phyloP scores from a whole-genome alignment of 2,329 filamentous ascomycete species.

The Colletotrichum caudatum region DNA sequence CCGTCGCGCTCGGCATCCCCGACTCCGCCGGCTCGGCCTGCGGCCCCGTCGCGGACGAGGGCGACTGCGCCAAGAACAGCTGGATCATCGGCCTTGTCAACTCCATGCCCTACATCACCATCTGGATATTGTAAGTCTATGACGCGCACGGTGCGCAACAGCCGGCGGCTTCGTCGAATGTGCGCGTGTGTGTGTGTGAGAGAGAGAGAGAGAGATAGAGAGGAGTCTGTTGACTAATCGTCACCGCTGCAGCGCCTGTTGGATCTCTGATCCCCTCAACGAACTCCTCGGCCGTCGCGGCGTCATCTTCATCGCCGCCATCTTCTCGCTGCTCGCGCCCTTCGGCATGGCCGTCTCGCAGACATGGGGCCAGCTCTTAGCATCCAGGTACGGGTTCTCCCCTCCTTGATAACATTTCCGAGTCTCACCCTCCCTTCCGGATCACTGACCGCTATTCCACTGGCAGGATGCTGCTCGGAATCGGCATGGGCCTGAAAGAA shows the following conservation, averaged over 20 bases:
- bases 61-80: slow-evolving; percentile 58
- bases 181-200: no score
- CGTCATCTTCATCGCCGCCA: slow-evolving; percentile 71
- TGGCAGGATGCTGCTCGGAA: slow-evolving; percentile 61
- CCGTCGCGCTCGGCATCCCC: slow-evolving; percentile 57
- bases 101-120: slow-evolving; percentile 58
- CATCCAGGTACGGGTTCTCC: slow-evolving; percentile 57
- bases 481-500: slow-evolving; percentile 69
- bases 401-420: not conserved
- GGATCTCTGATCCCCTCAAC: slow-evolving; percentile 74
- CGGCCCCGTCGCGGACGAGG: slow-evolving; percentile 50
- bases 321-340: slow-evolving; percentile 71
- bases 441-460: not conserved
- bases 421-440: not conserved
- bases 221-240: not conserved
- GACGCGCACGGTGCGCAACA: not conserved
- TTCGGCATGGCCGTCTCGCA: slow-evolving; percentile 71
- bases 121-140: slow-evolving; percentile 55
- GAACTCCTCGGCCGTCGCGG: slow-evolving; percentile 69
- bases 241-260: slow-evolving; percentile 60
- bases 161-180: not conserved
- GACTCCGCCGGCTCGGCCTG: slow-evolving; percentile 48
- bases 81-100: slow-evolving; percentile 75
- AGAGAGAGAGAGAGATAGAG: not conserved
- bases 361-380: slow-evolving; percentile 68